These are phyloP conservation scores for Boehmeria nivea DNA, from an alignment of 306 rosid genomes.

Conservation along the genomic window DNA sequence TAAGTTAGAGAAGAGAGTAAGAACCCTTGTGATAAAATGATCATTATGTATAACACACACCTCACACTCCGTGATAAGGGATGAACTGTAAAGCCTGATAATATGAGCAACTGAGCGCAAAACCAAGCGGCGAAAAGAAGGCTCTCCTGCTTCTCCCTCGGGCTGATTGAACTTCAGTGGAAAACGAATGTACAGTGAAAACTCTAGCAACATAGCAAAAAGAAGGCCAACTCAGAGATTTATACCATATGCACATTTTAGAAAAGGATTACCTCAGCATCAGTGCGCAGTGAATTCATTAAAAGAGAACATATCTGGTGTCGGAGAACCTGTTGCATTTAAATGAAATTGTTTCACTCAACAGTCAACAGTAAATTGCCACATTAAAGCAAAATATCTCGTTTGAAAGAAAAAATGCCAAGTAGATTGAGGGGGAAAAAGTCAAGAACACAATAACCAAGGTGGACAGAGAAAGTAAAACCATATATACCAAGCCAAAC, in stretches of 20 bases:
- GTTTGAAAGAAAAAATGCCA: not conserved
- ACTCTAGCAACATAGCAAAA: slow-evolving; percentile 20
- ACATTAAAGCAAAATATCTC: not conserved
- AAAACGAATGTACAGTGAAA: slow-evolving; percentile 13
- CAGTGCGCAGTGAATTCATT: slow-evolving; percentile 92
- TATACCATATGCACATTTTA: slow-evolving; percentile 15
- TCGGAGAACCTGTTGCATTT: slow-evolving; percentile 58
- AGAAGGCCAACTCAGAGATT: slow-evolving; percentile 12
- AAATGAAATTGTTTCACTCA: not conserved
- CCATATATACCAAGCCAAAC: not conserved
- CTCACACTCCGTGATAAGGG: slow-evolving; percentile 94
- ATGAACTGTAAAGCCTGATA: slow-evolving; percentile 90
- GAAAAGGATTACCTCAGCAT: slow-evolving; percentile 67
- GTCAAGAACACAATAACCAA: not conserved
- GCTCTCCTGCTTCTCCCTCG: slow-evolving; percentile 98
- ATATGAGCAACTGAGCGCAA: slow-evolving; percentile 99
- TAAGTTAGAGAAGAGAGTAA: not conserved
- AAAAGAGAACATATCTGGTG: slow-evolving; percentile 83
- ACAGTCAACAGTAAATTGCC: too few relatives aligned
- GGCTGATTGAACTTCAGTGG: slow-evolving; percentile 42
- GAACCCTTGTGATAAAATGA: slow-evolving; percentile 10
- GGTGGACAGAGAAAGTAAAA: not conserved
- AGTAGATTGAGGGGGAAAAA: too few relatives aligned
- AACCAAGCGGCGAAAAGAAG: slow-evolving; percentile 86
- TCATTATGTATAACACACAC: slow-evolving; percentile 46